These are phyloP conservation scores for Pythium oligandrum DNA, from an alignment of 352 stramenopile species.

Conservation along the genomic window DNA sequence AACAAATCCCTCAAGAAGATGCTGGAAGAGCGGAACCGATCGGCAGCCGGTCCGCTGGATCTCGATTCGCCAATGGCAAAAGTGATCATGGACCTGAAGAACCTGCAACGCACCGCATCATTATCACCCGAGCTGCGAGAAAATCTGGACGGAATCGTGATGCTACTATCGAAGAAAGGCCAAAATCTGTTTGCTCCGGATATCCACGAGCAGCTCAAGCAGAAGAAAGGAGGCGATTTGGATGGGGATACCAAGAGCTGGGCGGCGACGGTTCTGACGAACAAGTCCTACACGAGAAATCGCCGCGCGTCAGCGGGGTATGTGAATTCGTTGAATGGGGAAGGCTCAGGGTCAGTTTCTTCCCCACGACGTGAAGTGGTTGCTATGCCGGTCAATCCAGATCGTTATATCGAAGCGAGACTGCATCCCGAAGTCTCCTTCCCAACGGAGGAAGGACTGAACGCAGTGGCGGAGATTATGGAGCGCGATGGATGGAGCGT, in stretches of 20 bases:
- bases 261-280: slow-evolving; percentile 66
- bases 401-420: slow-evolving; percentile 35
- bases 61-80: slow-evolving; percentile 81
- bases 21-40: slow-evolving; percentile 50
- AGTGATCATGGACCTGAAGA: slow-evolving; percentile 72
- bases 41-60: slow-evolving; percentile 40
- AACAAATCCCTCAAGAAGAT: slow-evolving; percentile 84
- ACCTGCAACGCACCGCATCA: slow-evolving; percentile 52
- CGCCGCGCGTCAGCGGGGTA: slow-evolving; percentile 43
- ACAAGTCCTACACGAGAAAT: slow-evolving; percentile 77
- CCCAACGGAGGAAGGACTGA: slow-evolving; percentile 57
- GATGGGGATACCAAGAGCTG: slow-evolving; percentile 79
- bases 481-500: slow-evolving; percentile 71
- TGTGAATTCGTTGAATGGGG: no score
- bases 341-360: no score
- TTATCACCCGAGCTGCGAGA: slow-evolving; percentile 58
- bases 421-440: slow-evolving; percentile 60
- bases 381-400: not conserved
- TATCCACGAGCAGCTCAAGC: slow-evolving; percentile 77
- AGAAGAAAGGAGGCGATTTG: slow-evolving; percentile 60
- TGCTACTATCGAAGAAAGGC: slow-evolving; percentile 70
- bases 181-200: slow-evolving; percentile 79
- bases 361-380: no score
- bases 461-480: slow-evolving; percentile 63
- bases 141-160: slow-evolving; percentile 72